Evolutionary conservation across 169 alveolate species (phyloP), one percentile per base, ranked within the genome.

Genomic region (Plasmodium relictum): DNA sequence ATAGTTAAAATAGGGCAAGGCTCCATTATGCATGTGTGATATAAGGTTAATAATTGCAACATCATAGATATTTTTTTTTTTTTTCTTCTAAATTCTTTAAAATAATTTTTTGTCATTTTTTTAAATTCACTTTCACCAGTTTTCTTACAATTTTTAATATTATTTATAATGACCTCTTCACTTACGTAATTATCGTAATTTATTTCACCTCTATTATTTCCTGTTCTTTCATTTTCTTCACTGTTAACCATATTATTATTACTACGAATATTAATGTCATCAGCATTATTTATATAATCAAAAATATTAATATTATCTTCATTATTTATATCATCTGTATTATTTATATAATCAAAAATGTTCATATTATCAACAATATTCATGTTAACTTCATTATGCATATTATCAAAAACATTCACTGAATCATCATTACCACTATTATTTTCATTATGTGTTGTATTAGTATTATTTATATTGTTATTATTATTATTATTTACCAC

Each of bases 11-110:
- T 69, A 54, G 91, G 91, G 26, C 85, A 62, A 26, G 91, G 91
- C 26, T 83, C 91, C 85, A 83, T 68, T 52, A 83, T 62, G 61
- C 91, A 83, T 48, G 86, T 83, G 44, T 83, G 83, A 71, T 83
- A 83, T 22, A 83, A 71, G 31, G 83, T 69, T 18, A 83, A 56
- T 31, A 83, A 69, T 24, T 83, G 91, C 31, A 56, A 16, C 91
- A 83, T 83, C 91, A 83, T 83, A 12, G 73, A 83, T 37, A 83
- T 54, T 18, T 70, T 41, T 71, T 83, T 70, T 83, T 70, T 83
- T 37, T 83, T 68, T 73, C 68, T 83, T 20, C 68, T 68, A 54
- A 68, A 69, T 16, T 83, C 85, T 50, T 69, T 70, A 37, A 83
- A 83, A 44, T 56, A 39, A 44, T 68, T 42, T 83, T 62, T 83